Evolutionary conservation across 75 land plant genomes (phyloP).

Genomic region (Selaginella tamariscina): DNA sequence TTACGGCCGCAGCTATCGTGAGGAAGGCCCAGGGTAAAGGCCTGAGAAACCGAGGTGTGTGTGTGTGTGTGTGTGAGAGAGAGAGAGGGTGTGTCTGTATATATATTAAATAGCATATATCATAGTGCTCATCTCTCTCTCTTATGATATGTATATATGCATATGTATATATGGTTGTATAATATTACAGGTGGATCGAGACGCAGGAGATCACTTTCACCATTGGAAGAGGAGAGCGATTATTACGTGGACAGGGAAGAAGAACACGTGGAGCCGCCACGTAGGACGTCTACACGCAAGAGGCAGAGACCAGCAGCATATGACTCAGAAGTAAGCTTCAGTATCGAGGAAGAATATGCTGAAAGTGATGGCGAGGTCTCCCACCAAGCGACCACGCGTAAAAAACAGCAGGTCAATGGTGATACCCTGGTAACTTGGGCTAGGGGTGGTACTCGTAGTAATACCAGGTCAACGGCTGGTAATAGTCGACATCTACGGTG

Average conservation of each 20-base stretch:
- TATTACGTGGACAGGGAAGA: not conserved
- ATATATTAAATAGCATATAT: no score
- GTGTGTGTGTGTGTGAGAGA: no score
- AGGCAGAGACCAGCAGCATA: not conserved
- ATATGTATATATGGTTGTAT: no score
- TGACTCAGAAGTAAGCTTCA: not conserved
- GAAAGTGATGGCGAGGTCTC: not conserved
- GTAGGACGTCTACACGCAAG: not conserved
- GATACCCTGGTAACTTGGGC: conserved; percentile 47
- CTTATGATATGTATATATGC: no score
- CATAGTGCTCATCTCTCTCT: no score
- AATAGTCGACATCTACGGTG: conserved; percentile 22
- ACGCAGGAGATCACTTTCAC: not conserved
- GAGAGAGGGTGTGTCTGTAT: no score
- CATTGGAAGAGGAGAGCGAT: not conserved
- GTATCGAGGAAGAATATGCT: not conserved
- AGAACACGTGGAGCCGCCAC: not conserved
- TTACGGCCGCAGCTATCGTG: conserved; percentile 36
- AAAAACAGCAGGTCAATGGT: conserved; percentile 11
- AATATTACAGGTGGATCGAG: not conserved
- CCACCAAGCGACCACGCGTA: conserved; percentile 14
- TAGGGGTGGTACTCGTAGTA: conserved; percentile 52
- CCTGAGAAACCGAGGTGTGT: not conserved
- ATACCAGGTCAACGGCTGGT: conserved; percentile 44
- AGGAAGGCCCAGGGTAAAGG: conserved; percentile 38